Conservation (phyloP, 495 filamentous ascomycete genomes). For the Entonaema liquescens region DNA sequence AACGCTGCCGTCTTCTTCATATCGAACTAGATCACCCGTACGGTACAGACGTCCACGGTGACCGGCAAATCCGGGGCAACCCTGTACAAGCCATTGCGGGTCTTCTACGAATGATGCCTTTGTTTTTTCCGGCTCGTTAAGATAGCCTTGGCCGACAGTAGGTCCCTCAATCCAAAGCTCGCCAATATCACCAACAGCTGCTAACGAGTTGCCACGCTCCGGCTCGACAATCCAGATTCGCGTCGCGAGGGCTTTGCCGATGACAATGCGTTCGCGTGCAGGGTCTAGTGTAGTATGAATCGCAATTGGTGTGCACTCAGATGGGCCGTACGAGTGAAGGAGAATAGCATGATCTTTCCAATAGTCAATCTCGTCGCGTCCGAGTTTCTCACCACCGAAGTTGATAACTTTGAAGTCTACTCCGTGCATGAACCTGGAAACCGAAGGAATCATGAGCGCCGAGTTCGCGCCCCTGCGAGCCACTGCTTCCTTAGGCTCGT, state of each 20-base stretch:
- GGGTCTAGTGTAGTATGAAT: not conserved
- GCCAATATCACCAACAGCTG: not conserved
- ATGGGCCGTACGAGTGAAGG: not conserved
- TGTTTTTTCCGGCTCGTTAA: conserved; percentile 2
- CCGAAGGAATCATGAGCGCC: conserved; percentile 1
- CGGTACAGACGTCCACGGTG: not conserved
- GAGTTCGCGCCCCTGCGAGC: not conserved
- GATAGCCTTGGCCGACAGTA: not conserved
- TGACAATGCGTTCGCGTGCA: not conserved
- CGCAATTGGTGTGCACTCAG: not conserved
- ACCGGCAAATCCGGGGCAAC: not conserved
- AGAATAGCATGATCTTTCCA: not conserved
- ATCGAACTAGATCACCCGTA: not conserved
- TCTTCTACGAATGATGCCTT: not conserved
- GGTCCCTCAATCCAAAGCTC: conserved; percentile 2
- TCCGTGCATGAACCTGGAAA: not conserved
- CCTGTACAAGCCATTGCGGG: not conserved
- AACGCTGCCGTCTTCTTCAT: not conserved
- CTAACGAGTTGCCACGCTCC: not conserved
- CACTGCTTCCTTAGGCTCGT: not conserved
- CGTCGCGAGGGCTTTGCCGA: not conserved
- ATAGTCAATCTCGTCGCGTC: not conserved
- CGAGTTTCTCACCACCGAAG: not conserved
- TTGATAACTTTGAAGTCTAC: not conserved
- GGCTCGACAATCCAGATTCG: not conserved